Evolutionary conservation across 768 basidiomycete genomes (phyloP).

Genomic region (Coprinopsis sp.): DNA sequence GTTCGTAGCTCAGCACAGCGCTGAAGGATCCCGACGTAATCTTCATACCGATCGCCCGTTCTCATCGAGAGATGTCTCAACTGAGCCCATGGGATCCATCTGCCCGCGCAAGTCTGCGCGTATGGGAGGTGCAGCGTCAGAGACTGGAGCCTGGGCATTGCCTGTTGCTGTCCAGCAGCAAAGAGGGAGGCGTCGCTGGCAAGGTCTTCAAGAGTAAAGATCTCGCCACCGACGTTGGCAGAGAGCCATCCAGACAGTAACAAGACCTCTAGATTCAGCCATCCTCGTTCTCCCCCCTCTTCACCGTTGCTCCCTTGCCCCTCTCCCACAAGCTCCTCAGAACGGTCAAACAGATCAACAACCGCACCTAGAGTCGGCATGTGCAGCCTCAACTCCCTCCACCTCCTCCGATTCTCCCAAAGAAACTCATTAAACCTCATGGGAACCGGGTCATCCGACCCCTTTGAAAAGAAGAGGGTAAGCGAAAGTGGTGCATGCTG

Average conservation of each 20-base stretch:
- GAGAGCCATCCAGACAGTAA: slow-evolving; percentile 4
- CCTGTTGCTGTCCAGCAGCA: not conserved
- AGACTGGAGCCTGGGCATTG: slow-evolving; percentile 2
- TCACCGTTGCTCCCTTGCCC: not conserved
- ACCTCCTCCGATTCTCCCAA: not conserved
- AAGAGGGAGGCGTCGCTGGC: not conserved
- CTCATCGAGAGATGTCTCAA: slow-evolving; percentile 2
- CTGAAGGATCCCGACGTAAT: slow-evolving; percentile 3
- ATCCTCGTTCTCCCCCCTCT: not conserved
- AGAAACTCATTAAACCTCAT: slow-evolving; percentile 2
- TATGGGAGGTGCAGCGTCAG: slow-evolving; percentile 3
- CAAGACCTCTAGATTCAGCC: slow-evolving; percentile 3
- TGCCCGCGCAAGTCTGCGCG: not conserved
- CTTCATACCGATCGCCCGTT: slow-evolving; percentile 5
- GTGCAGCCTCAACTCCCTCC: slow-evolving; percentile 6
- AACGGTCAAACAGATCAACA: not conserved
- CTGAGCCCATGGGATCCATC: slow-evolving; percentile 8
- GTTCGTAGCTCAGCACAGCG: not conserved
- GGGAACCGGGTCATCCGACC: not conserved
- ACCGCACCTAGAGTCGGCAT: slow-evolving; percentile 4
- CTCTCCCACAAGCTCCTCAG: not conserved
- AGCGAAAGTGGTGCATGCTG: slow-evolving; percentile 2
- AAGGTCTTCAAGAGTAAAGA: not conserved
- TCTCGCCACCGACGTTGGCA: not conserved
- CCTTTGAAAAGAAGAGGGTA: slow-evolving; percentile 3